Percentiles rank a stretch among this genome's conserved stretches.
phyloP scores from a whole-genome alignment of 176 grass and related monocot genomes.

The Raddia distichophylla region DNA sequence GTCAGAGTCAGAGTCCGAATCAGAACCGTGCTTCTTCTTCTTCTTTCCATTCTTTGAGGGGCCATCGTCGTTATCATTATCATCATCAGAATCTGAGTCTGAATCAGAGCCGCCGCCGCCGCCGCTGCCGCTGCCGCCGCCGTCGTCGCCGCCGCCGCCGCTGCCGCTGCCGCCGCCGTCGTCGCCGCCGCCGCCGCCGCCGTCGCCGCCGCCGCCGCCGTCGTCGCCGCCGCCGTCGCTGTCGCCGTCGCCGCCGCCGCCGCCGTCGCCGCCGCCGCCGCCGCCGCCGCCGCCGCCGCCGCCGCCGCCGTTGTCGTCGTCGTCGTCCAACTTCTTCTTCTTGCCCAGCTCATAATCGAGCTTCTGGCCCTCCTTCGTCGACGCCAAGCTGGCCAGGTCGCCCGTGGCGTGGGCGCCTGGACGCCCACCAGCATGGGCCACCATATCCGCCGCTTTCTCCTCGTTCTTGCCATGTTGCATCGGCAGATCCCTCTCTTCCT shows the following conservation, averaged over 20 bases:
- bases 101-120: not conserved
- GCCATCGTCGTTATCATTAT: not conserved
- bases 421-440: not conserved
- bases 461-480: not conserved
- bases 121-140: too few species aligned
- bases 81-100: slow-evolving; percentile 21
- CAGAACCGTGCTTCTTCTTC: not conserved
- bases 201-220: too few species aligned
- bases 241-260: too few species aligned
- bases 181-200: too few species aligned
- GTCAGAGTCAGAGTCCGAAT: slow-evolving; percentile 24
- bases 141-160: too few species aligned
- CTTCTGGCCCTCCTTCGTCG: not conserved
- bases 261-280: too few species aligned
- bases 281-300: not conserved
- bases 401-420: not conserved
- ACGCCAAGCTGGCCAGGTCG: not conserved
- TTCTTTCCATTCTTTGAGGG: not conserved
- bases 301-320: accelerated
- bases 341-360: not conserved
- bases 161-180: too few species aligned
- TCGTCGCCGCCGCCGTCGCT: too few species aligned
- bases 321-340: not conserved
- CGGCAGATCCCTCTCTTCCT: not conserved
- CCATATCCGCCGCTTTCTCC: not conserved